These are phyloP conservation scores for Aphanocladium album DNA, from an alignment of 2,329 filamentous ascomycete genomes.

Conservation along the genomic window DNA sequence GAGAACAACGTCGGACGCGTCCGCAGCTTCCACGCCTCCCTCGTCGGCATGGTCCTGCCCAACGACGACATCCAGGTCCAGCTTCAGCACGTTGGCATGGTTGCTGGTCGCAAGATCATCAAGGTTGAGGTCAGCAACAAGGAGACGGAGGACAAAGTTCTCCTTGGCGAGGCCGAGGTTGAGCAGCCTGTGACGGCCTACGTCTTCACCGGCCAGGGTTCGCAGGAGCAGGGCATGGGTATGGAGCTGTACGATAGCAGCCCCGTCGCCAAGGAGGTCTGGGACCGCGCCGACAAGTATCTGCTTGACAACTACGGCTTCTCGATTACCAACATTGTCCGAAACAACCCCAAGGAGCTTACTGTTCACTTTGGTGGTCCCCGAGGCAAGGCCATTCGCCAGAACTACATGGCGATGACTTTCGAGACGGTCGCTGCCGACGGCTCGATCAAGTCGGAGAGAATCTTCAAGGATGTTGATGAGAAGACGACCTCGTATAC, in stretches of 20 bases:
- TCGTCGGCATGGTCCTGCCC: slow-evolving; percentile 98
- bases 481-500: slow-evolving; percentile 95
- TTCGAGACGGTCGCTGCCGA: slow-evolving; percentile 96
- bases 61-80: slow-evolving; percentile 94
- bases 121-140: slow-evolving; percentile 96
- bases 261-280: slow-evolving; percentile 90
- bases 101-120: slow-evolving; percentile 97
- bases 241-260: slow-evolving; percentile 98
- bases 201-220: slow-evolving; percentile 97
- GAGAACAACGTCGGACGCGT: slow-evolving; percentile 98
- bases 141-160: slow-evolving; percentile 93
- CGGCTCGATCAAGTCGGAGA: slow-evolving; percentile 93
- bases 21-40: slow-evolving; percentile 90
- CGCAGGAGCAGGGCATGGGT: slow-evolving; percentile 98
- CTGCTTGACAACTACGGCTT: slow-evolving; percentile 99
- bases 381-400: slow-evolving; percentile 91
- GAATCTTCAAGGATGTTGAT: slow-evolving; percentile 97
- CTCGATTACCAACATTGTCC: slow-evolving; percentile 97
- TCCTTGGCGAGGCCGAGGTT: slow-evolving; percentile 92
- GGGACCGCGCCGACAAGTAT: slow-evolving; percentile 96
- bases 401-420: slow-evolving; percentile 99
- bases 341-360: slow-evolving; percentile 98
- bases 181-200: slow-evolving; percentile 96
- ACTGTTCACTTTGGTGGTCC: slow-evolving; percentile 98
- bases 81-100: slow-evolving; percentile 95